Base-by-base conservation (phyloP, 2,329 filamentous ascomycete genomes). In the Coniochaeta sp. region DNA sequence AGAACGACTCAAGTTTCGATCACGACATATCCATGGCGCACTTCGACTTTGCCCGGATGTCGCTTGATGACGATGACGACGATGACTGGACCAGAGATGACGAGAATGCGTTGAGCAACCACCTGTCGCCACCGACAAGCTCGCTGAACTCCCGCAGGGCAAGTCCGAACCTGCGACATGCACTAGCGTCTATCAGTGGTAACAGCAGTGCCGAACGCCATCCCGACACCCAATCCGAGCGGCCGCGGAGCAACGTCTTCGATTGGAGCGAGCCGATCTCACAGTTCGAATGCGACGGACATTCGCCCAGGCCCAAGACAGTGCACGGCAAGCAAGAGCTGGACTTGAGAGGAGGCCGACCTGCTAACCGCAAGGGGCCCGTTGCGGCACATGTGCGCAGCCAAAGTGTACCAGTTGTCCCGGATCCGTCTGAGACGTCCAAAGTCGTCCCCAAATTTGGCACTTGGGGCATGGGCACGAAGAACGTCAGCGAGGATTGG, bases 401-500 rank as follows among this genome's bases (percentile, higher is more conserved):
- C 64, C 87, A 91, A 65, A 92, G 88, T 65, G 87, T 92, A 1
- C 88, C 88, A 4, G 78, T 88, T 13, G 78, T 82, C 3, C 84
- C 85, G 30, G 87, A 90, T 60, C 69, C 60, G 7, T 74, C 68
- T 55, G 86, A 77, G 64, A 76, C 67, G 62, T 67, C 66, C 62
- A 86, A 71, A 66, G 74, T 67, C 62, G 55, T 79, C 1, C 71
- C 78, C 50, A 91, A 91, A 61, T 92, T 90, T 62, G 86, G 88
- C 40, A 91, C 88, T 1, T 92, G 88, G 88, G 87, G 87, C 2
- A 71, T 90, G 38, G 83, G 86, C n/a, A 85, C 82, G 56, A 91
- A 91, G 66, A 86, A 82, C 14, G 84, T 85, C 10, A 91, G 86
- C 55, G 89, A 95, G 64, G 89, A 94, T 62, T 95, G 89, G 89